phyloP scores from a whole-genome alignment of 768 basidiomycete species.

The Phlegmacium glaucopus region DNA sequence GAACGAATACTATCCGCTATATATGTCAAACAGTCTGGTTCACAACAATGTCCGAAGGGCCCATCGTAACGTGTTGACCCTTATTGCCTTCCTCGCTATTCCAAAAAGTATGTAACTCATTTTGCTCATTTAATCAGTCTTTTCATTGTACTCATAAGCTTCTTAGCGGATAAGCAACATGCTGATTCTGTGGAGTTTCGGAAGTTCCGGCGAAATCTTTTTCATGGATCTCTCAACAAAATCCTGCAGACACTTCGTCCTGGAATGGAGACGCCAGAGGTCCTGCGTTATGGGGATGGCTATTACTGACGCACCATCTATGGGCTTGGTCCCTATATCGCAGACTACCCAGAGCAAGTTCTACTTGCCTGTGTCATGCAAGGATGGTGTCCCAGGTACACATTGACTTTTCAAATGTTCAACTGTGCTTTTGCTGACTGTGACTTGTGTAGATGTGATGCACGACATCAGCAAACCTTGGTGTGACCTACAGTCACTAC shows the following conservation, averaged over 20 bases:
- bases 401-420: not conserved
- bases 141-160: not conserved
- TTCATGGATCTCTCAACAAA: conserved; percentile 10
- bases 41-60: conserved; percentile 23
- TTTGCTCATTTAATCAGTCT: too few relatives aligned
- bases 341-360: conserved; percentile 35
- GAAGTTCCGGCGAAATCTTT: conserved; percentile 17
- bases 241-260: conserved; percentile 8
- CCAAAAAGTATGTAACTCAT: conserved; percentile 26
- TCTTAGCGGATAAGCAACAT: not conserved
- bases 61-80: conserved; percentile 26
- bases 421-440: not conserved
- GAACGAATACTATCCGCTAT: conserved; percentile 35
- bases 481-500: too few relatives aligned
- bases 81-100: conserved; percentile 31
- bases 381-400: conserved; percentile 15
- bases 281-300: conserved; percentile 27
- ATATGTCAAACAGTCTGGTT: conserved; percentile 26
- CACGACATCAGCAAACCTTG: too few relatives aligned
- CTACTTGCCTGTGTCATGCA: conserved; percentile 20
- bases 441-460: conserved; percentile 17
- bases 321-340: conserved; percentile 28
- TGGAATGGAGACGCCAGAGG: conserved; percentile 13
- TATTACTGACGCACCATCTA: conserved; percentile 25
- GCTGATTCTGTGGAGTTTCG: conserved; percentile 7